Base-by-base conservation (phyloP, 2,329 filamentous ascomycete species). In the Ascochyta rabiei region DNA sequence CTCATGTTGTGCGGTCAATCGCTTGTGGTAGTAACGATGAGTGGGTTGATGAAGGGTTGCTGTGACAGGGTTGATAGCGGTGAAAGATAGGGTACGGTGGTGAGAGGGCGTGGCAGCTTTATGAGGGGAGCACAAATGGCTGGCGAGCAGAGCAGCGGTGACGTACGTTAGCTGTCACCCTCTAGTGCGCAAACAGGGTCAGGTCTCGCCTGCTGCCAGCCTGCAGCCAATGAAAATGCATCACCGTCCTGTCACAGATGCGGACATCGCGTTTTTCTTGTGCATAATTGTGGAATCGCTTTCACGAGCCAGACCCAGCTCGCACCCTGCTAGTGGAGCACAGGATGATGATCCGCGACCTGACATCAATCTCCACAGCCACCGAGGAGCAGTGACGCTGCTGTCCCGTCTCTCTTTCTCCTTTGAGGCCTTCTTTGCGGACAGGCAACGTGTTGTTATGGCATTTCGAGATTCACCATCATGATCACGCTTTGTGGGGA, bases 1-100 rank as follows among this genome's bases (percentile, higher is more conserved):
- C 86, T 95, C 93, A 97, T 96, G 60, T 60, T 86, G 68, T 40
- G 43, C 28, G 24, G 53, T 54, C 63, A 57, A 49, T 53, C 51
- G 19, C n/a, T 50, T 41, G 42, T 49, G 41, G 55, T 43, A 57
- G 61, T 66, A 60, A 62, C 45, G 59, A 65, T 63, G 57, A 58
- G 62, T 54, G 47, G 56, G 62, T 57, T 44, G 58, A 60, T 57
- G 56, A 54, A 40, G 48, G 53, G 50, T 42, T 48, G 54, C 50
- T 41, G 49, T 28, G 44, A 45, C 39, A 61, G 48, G 38, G 41
- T 51, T 18, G 56, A 24, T 34, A 53, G 52, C 46, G 46, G 31
- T 50, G 43, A 40, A 46, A 34, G 42, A 56, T 53, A 40, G 61
- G 35, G 28, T 46, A 45, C 47, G 34, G 38, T 19, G 33, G 34